Base-by-base conservation (phyloP, 1,284 basidiomycete species). In the Singerocomus inundabilis region DNA sequence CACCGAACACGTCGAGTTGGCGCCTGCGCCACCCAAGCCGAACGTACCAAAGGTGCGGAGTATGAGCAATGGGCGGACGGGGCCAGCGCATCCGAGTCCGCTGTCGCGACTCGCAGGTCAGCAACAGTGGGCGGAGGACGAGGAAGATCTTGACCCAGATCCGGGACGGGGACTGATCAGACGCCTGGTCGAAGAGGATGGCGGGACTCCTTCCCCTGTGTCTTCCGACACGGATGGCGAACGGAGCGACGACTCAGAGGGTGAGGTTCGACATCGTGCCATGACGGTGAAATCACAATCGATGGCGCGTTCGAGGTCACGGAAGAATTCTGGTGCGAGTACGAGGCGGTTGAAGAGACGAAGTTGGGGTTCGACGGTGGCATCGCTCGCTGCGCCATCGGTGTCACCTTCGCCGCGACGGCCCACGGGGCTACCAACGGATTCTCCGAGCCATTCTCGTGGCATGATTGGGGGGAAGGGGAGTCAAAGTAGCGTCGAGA, bases 401-500 rank as follows among this genome's bases (percentile, higher is more conserved):
- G 36, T 61, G 43, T 59, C 48, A 2, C 59, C 62, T 16, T 16
- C 40, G 5, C 36, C 49, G 31, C 54, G 56, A 24, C 54, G 55
- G 16, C 42, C 49, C 2, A 36, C 41, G 36, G 39, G 45, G 16
- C 16, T 30, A n/a, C 15, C 18, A 7, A 13, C 9, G 15, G 34
- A 6, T 0, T 49, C 54, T 4, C 50, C 58, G 2, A 34, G 35
- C 6, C 37, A 33, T 15, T 4, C 5, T 4, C 15, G 35, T 25
- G 36, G 13, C 1, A 15, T 4, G 50, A 11, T 49, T 0, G 45
- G 10, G 10, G 77, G 75, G 47, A 77, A 75, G 36, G 74, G 75
- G 24, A 88, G 85, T 4, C 70, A 70, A 24, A 85, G 80, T 58
- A 90, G 87, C 55, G 75, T 87, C 31, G 76, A 79, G 11, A 91